Conservation (phyloP, 352 stramenopile species). For the Globisporangium perplexum region DNA sequence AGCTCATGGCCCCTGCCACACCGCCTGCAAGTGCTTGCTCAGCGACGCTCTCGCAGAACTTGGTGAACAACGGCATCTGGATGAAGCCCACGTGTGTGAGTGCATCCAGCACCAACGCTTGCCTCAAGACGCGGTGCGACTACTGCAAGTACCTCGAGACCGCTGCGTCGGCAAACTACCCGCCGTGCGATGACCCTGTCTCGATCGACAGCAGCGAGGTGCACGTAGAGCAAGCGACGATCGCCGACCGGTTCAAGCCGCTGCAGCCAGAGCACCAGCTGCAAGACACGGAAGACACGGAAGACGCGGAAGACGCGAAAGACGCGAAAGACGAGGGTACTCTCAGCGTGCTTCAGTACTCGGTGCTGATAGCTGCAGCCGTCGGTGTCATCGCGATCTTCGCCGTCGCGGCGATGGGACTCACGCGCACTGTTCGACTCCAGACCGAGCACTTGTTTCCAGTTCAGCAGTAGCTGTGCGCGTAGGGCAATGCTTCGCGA, state of each 20-base stretch:
- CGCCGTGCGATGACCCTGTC: slow-evolving; percentile 5
- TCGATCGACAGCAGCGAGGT: slow-evolving; percentile 2
- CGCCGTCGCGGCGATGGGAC: background rate
- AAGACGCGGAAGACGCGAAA: background rate
- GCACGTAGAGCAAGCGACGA: background rate
- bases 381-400: background rate
- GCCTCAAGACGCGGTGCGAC: slow-evolving; percentile 4
- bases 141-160: slow-evolving; percentile 14
- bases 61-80: slow-evolving; percentile 3
- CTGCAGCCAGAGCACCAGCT: background rate
- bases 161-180: background rate
- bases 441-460: background rate
- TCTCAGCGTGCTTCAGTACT: background rate
- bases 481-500: too few relatives aligned
- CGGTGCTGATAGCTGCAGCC: background rate
- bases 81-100: slow-evolving; percentile 1
- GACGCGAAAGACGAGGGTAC: background rate
- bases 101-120: background rate
- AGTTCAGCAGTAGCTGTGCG: background rate
- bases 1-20: background rate
- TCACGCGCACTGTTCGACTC: background rate
- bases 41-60: background rate
- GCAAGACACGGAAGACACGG: background rate
- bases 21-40: slow-evolving; percentile 4
- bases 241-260: background rate